These are phyloP conservation scores for Phaeodactylum tricornutum DNA, from an alignment of 108 stramenopile species.

Conservation along the genomic window DNA sequence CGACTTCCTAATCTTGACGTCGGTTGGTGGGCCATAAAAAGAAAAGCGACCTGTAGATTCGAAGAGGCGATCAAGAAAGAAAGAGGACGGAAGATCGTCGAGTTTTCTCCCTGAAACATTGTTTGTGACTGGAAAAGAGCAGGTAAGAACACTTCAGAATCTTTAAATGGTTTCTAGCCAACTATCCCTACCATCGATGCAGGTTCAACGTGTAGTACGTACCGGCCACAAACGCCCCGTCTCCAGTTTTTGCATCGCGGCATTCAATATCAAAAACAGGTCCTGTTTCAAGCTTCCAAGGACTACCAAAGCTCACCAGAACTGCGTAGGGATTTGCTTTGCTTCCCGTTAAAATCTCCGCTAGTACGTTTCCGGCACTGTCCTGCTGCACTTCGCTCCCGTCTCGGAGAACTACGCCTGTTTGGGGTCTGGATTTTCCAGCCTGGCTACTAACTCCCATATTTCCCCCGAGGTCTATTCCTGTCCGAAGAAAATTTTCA, in stretches of 20 bases:
- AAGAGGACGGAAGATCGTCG: constrained; percentile 27
- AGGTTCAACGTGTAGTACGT: too few relatives aligned
- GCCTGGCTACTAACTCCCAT: constrained; percentile 63
- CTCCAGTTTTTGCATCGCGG: constrained; percentile 39
- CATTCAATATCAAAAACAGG: constrained; percentile 54
- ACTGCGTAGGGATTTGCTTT: constrained; percentile 33
- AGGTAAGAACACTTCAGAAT: too few relatives aligned
- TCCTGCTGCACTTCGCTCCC: constrained; percentile 47
- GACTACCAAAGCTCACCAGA: constrained; percentile 29
- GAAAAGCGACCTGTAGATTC: constrained; percentile 48
- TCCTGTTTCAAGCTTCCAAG: constrained; percentile 33
- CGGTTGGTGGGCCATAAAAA: constrained; percentile 58
- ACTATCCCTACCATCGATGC: too few relatives aligned
- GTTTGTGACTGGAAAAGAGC: constrained; percentile 28
- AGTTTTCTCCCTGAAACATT: constrained; percentile 15
- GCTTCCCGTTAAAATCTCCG: constrained; percentile 40
- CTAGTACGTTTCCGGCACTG: constrained; percentile 31
- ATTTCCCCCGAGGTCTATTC: constrained; percentile 36
- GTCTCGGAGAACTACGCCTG: constrained; percentile 47
- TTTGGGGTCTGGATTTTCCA: constrained; percentile 50
- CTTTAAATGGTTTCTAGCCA: too few relatives aligned
- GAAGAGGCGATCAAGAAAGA: constrained; percentile 39
- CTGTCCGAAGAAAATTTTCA: constrained; percentile 51
- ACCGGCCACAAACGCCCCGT: constrained; percentile 47
- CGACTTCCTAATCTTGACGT: constrained; percentile 42